Base-by-base conservation (phyloP, 345 rosid species). In the Draba incana region DNA sequence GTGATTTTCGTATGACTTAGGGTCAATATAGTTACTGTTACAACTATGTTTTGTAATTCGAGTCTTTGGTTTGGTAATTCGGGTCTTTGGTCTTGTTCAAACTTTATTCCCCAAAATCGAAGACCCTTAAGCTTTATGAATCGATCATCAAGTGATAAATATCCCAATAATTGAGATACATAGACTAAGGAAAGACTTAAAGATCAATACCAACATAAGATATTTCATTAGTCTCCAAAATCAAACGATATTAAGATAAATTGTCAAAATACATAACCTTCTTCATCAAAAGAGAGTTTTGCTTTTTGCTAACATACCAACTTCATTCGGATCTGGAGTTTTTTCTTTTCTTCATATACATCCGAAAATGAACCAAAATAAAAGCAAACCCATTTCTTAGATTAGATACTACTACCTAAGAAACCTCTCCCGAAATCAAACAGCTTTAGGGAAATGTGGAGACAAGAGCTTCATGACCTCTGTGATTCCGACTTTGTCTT, bases 381-480 rank as follows among this genome's bases (percentile, higher is more conserved):
- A 30, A 27, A 44, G 47, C 39, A 24, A 62, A 50, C 52, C 54
- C 33, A 44, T 33, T 11, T 44, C 45, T 45, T 20, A 25, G 27
- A 56, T 56, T 31, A 13, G 66, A 50, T 3, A 49, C 66, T 3
- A 41, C 66, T 24, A 43, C 9, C 10, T 43, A 23, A 24, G 24
- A 37, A 52, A 44, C 53, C 8, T n/a, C 11, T 10, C 46, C 61
- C 55, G 14, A 38, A 53, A 74, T 80, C 67, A 82, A 63, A 14
- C 69, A 8, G 86, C 24, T 81, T 90, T 89, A 61, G 80, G 66
- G 69, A 92, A 88, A 74, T 92, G 97, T 31, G 45, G 72, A 3
- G 90, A 60, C 67, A 90, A 74, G 75, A 88, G 69, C 78, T 92
- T 89, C 8, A 77, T 85, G 43, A 92, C 78, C 85, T 92, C 97